Evolutionary conservation across 1,139 yeast genomes (phyloP).

Genomic region (Sugiyamaella grinbergsii): DNA sequence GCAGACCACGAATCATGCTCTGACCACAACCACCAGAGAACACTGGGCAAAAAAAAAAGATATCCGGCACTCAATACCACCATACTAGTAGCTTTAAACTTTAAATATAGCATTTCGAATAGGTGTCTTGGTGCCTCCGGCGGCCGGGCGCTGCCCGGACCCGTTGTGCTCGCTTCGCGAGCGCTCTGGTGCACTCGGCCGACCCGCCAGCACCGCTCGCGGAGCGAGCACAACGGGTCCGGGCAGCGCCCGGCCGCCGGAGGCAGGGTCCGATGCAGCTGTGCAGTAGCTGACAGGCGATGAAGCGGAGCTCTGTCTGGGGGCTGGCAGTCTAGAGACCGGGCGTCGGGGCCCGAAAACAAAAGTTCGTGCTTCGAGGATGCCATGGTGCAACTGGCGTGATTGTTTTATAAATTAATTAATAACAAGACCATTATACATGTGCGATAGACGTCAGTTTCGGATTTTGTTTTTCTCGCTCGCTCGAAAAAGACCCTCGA

Average conservation of each 20-base stretch:
- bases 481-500: too few species aligned
- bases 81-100: not conserved
- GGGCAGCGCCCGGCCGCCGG: not conserved
- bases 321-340: too few species aligned
- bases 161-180: slow-evolving; percentile 2
- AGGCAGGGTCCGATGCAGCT: not conserved
- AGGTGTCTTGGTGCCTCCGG: not conserved
- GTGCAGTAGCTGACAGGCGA: not conserved
- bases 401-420: too few species aligned
- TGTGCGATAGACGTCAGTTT: too few species aligned
- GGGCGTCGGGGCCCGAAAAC: too few species aligned
- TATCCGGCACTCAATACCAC: not conserved
- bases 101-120: slow-evolving; percentile 1
- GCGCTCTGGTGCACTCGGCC: too few species aligned
- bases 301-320: too few species aligned
- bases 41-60: slow-evolving; percentile 1
- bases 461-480: too few species aligned
- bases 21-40: not conserved
- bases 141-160: slow-evolving; percentile 4
- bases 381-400: too few species aligned
- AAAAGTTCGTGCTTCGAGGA: too few species aligned
- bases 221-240: not conserved
- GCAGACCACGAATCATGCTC: not conserved
- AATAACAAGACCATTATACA: too few species aligned
- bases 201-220: too few species aligned